These are phyloP conservation scores for Willaertia magna DNA, from an alignment of 208 protist species.

Conservation along the genomic window DNA sequence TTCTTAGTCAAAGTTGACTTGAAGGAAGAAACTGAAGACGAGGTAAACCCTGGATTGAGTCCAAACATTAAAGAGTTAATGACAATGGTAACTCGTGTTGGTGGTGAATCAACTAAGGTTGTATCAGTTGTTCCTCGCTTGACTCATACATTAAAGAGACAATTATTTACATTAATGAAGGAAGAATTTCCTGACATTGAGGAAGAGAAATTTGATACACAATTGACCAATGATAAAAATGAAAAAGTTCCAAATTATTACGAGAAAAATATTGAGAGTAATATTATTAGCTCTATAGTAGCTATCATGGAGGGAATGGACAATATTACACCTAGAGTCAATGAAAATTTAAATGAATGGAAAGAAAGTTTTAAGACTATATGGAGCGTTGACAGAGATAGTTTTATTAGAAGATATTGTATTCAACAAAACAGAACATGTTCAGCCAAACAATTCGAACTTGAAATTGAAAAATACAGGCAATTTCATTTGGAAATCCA, in stretches of 20 bases:
- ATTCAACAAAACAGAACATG: conserved; percentile 67
- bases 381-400: conserved; percentile 86
- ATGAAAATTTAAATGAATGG: conserved; percentile 55
- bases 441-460: conserved; percentile 75
- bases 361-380: conserved; percentile 78
- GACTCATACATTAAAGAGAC: conserved; percentile 49
- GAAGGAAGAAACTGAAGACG: conserved; percentile 41
- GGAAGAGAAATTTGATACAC: neutral
- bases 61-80: conserved; percentile 70
- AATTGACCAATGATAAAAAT: neutral
- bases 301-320: conserved; percentile 69
- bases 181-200: conserved; percentile 45
- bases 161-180: conserved; percentile 21
- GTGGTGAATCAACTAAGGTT: conserved; percentile 71
- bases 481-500: conserved; percentile 79
- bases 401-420: conserved; percentile 80
- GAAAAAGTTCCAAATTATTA: conserved; percentile 56
- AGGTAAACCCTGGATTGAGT: conserved; percentile 67
- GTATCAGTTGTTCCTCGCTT: conserved; percentile 68
- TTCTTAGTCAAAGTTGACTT: conserved; percentile 87
- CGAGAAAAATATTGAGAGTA: conserved; percentile 84
- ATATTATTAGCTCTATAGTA: conserved; percentile 61
- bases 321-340: conserved; percentile 42
- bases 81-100: conserved; percentile 69
- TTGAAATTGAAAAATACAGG: conserved; percentile 85